phyloP scores from a whole-genome alignment of 305 asterid genomes.

The Fraxinus floribunda region DNA sequence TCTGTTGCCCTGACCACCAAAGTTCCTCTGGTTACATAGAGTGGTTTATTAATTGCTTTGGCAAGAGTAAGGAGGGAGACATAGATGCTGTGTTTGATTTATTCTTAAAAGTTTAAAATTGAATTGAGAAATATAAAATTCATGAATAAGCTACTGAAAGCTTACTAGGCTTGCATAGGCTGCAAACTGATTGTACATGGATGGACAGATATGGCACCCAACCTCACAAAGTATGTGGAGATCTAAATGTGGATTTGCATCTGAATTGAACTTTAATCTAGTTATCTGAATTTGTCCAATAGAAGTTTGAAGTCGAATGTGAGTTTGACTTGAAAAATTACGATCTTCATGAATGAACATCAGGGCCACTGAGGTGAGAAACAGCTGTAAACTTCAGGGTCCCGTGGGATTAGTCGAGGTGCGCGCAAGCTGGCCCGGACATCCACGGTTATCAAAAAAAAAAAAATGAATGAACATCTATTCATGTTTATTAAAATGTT shows the following conservation, averaged over 20 bases:
- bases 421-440: too few relatives aligned
- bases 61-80: not conserved
- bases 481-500: not conserved
- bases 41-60: not conserved
- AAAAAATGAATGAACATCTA: not conserved
- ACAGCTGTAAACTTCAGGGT: too few relatives aligned
- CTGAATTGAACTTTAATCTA: not conserved
- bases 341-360: not conserved
- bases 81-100: not conserved
- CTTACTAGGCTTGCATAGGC: not conserved
- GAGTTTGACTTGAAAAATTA: not conserved
- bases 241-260: not conserved
- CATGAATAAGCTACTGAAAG: not conserved
- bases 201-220: not conserved
- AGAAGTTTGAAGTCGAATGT: not conserved
- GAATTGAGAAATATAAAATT: not conserved
- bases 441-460: too few relatives aligned
- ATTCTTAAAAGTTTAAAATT: not conserved
- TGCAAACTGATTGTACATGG: not conserved
- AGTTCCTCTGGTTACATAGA: not conserved
- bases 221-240: not conserved
- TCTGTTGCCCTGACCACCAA: not conserved
- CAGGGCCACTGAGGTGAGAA: too few relatives aligned
- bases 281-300: not conserved
- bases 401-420: too few relatives aligned